Evolutionary conservation across 495 filamentous ascomycete genomes (phyloP), one percentile per base, ranked within the genome.

Genomic region (Penicillium lividum): DNA sequence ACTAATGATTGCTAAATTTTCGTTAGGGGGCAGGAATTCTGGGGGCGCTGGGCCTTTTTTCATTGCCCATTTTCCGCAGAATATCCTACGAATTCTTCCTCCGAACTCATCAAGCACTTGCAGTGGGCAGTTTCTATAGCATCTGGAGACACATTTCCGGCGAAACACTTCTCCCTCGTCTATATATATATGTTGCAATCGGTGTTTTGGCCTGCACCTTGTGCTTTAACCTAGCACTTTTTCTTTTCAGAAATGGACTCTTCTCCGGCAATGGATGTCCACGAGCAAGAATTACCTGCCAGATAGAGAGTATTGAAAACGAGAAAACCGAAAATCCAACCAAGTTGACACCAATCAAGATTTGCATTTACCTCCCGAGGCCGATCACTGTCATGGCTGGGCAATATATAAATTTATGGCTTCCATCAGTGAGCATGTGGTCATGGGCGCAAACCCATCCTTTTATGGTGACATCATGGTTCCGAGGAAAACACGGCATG

Each of bases 331-430:
- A 46, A 31, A 7, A 31, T 4, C 4, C 30, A 7, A 31, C 30
- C 7, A 31, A 31, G 7, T 31, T 31, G 30, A 65, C 54, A 31
- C 55, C 56, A 11, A 42, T 62, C 28, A 22, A 68, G 33, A 54
- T 72, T 18, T 60, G 58, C 22, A 31, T 74, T 43, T 27, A 62
- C 16, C 58, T 68, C 44, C 54, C 67, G 52, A 49, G 62, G 22
- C 64, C 68, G 16, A 16, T 73, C 22, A 63, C 57, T n/a, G 52
- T 79, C 7, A 50, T 73, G 46, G 61, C 70, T 42, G 66, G 75
- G 18, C 59, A 77, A 53, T 77, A 76, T 54, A 71, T 77, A 46
- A 74, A 76, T 51, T 47, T 77, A 18, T 77, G 57, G 65, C 63
- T 79, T 11, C 67, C 68, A 8, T 64, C 62, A 10, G 58, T 74